These are phyloP conservation scores for Anisodus acutangulus DNA, from an alignment of 257 asterid genomes.

Conservation along the genomic window DNA sequence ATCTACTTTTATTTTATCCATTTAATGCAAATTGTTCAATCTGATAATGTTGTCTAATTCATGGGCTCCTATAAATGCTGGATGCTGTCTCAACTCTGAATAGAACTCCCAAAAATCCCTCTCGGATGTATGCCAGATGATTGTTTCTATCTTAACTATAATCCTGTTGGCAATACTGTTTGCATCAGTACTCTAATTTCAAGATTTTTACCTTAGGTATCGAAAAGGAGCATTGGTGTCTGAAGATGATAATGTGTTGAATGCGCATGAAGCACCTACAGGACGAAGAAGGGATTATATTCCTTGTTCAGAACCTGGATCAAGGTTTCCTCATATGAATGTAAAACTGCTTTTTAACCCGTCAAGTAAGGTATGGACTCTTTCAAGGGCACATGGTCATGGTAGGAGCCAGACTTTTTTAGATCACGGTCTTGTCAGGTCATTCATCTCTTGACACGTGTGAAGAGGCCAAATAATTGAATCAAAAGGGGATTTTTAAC, in stretches of 20 bases:
- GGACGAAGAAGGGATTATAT: constrained; percentile 86
- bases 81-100: background rate
- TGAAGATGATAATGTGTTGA: constrained; percentile 41
- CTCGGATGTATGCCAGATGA: background rate
- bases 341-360: constrained; percentile 51
- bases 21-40: background rate
- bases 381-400: background rate
- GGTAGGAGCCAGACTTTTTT: no score
- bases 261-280: constrained; percentile 57
- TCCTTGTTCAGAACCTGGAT: constrained; percentile 83
- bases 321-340: constrained; percentile 81
- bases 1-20: background rate
- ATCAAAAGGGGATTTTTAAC: no score
- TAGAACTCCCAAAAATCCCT: background rate
- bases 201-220: constrained; percentile 56
- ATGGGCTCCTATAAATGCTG: background rate
- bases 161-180: constrained; percentile 18
- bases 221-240: constrained; percentile 70
- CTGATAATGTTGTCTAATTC: background rate
- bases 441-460: no score
- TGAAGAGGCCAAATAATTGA: no score
- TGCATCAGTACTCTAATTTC: constrained; percentile 32
- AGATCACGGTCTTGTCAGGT: no score
- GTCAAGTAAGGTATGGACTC: constrained; percentile 52
- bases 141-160: background rate